Evolutionary conservation across 148 eudicot species (phyloP).

Genomic region (Selenicereus undatus): DNA sequence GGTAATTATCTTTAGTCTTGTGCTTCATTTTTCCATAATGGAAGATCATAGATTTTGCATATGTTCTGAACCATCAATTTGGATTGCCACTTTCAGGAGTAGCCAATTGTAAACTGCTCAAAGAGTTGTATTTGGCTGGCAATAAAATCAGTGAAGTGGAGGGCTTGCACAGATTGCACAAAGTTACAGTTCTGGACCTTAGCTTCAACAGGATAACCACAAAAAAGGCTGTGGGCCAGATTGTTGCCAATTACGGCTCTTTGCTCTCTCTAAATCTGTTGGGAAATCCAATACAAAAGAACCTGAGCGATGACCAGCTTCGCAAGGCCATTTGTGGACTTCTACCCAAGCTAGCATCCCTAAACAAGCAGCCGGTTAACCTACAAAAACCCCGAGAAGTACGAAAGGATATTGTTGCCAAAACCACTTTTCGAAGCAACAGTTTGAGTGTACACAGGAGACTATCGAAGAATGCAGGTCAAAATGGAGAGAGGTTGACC

Average conservation of each 20-base stretch:
- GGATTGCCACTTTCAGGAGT: constrained; percentile 45
- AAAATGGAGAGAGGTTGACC: constrained; percentile 31
- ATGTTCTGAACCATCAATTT: constrained; percentile 1
- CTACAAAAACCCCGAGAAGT: constrained; percentile 77
- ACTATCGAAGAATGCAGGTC: constrained; percentile 41
- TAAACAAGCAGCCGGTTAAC: constrained; percentile 79
- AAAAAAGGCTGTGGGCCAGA: constrained; percentile 74
- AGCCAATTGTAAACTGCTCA: constrained; percentile 62
- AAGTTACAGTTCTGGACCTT: constrained; percentile 69
- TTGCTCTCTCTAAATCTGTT: constrained; percentile 65
- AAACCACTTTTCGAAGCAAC: constrained; percentile 54
- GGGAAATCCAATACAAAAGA: constrained; percentile 72
- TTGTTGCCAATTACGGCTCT: constrained; percentile 83
- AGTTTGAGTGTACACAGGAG: constrained; percentile 37
- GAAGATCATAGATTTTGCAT: not conserved
- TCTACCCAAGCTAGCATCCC: constrained; percentile 73
- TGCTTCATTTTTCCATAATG: not conserved
- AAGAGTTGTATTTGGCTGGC: constrained; percentile 81
- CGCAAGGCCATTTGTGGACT: constrained; percentile 68
- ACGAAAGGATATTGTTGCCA: constrained; percentile 47
- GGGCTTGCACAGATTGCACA: constrained; percentile 78
- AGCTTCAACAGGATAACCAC: constrained; percentile 94
- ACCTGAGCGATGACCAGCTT: constrained; percentile 69
- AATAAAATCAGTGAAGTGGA: constrained; percentile 90
- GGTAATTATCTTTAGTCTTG: constrained; percentile 35